These are phyloP conservation scores for Taphrina confusa DNA, from an alignment of 1,139 yeast species.

Conservation along the genomic window DNA sequence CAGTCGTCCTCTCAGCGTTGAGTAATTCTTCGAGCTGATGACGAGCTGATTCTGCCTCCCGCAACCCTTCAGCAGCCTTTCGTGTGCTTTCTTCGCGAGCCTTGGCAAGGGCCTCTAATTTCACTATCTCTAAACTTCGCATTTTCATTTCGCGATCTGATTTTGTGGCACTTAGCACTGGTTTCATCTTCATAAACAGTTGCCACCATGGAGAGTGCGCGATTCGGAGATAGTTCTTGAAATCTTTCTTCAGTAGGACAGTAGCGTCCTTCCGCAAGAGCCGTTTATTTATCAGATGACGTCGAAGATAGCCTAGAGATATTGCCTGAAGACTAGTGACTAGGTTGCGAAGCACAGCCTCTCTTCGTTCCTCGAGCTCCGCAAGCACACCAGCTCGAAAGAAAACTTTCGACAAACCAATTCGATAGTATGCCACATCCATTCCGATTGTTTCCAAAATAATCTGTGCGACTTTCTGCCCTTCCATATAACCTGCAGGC, in stretches of 20 bases:
- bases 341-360: conserved; percentile 58
- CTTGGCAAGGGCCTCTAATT: conserved; percentile 44
- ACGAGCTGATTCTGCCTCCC: conserved; percentile 48
- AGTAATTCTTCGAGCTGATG: conserved; percentile 47
- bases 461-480: conserved; percentile 66
- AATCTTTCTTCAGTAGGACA: conserved; percentile 64
- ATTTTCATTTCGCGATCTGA: conserved; percentile 62
- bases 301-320: conserved; percentile 63
- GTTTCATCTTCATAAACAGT: conserved; percentile 69
- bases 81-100: conserved; percentile 44
- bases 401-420: conserved; percentile 85
- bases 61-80: conserved; percentile 43
- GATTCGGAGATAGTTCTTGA: conserved; percentile 58
- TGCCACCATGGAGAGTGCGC: conserved; percentile 78
- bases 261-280: conserved; percentile 71
- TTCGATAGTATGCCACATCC: conserved; percentile 66
- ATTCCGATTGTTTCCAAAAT: conserved; percentile 63
- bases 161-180: conserved; percentile 67
- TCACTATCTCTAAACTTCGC: conserved; percentile 52
- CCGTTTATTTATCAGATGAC: conserved; percentile 56
- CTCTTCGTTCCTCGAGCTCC: conserved; percentile 78
- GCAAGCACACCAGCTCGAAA: conserved; percentile 97
- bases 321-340: conserved; percentile 67
- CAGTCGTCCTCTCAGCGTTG: conserved; percentile 49
- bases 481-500: conserved; percentile 49